A percentile compares a stretch with the other conserved stretches of the same genome.
These are phyloP conservation scores for Prunus campanulata DNA, from an alignment of 306 rosid genomes.

Conservation along the genomic window DNA sequence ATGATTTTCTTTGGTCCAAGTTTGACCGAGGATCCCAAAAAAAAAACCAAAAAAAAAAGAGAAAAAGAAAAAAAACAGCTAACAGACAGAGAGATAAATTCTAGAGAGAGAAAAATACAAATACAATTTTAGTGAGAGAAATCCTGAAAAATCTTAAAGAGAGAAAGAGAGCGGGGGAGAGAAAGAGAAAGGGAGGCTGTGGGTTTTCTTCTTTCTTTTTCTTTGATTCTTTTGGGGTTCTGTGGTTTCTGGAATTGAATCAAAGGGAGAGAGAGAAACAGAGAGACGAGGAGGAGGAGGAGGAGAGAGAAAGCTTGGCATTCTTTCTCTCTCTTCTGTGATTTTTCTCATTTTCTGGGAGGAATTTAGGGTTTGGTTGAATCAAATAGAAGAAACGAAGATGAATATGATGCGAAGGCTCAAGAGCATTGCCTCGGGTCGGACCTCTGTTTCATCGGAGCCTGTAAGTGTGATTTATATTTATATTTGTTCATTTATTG, in stretches of 20 bases:
- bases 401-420: conserved; percentile 98
- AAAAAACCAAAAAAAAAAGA: not conserved
- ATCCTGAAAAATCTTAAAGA: not conserved
- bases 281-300: conserved; percentile 21
- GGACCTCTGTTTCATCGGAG: conserved; percentile 86
- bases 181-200: not conserved
- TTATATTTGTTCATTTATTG: not conserved
- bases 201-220: conserved; percentile 22
- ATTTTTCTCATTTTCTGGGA: not conserved
- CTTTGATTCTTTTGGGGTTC: conserved; percentile 9
- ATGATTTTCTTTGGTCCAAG: conserved; percentile 32
- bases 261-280: not conserved
- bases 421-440: conserved; percentile 97
- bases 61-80: conserved; percentile 19
- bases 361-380: conserved; percentile 43
- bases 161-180: conserved; percentile 7
- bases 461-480: conserved; percentile 50
- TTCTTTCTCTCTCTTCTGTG: conserved; percentile 54
- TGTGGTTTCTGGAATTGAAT: not conserved
- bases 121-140: conserved; percentile 4
- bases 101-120: conserved; percentile 4
- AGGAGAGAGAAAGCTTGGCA: conserved; percentile 39
- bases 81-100: conserved; percentile 15
- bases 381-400: conserved; percentile 16
- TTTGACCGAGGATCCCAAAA: conserved; percentile 32